phyloP scores from a whole-genome alignment of 345 rosid genomes.

The Populus euphratica region DNA sequence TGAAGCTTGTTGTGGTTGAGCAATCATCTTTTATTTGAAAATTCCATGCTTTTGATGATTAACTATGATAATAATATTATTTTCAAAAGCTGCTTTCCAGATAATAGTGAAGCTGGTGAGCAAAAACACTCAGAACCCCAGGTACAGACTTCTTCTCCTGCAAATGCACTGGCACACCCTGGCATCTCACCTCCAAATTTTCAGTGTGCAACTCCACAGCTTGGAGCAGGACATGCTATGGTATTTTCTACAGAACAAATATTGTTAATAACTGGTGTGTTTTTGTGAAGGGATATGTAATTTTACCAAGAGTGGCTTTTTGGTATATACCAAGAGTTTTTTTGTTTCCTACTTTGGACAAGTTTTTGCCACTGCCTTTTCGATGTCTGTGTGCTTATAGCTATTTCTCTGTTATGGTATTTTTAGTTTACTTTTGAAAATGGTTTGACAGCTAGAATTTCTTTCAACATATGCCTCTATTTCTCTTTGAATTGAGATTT shows the following conservation, averaged over 20 bases:
- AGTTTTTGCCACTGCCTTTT: not conserved
- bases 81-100: slow-evolving; percentile 34
- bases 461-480: not conserved
- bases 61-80: slow-evolving; percentile 3
- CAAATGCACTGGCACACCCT: slow-evolving; percentile 45
- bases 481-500: not conserved
- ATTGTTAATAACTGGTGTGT: not conserved
- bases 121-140: slow-evolving; percentile 50
- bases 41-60: not conserved
- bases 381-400: not conserved
- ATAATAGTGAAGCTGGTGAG: slow-evolving; percentile 60
- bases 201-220: slow-evolving; percentile 48
- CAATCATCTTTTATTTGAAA: not conserved
- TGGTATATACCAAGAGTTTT: not conserved
- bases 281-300: not conserved
- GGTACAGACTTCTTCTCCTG: slow-evolving; percentile 42
- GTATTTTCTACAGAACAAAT: slow-evolving; percentile 35
- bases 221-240: slow-evolving; percentile 54
- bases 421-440: not conserved
- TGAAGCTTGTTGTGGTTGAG: not conserved
- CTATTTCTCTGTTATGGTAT: not conserved
- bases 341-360: not conserved
- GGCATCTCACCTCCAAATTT: slow-evolving; percentile 43
- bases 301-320: not conserved
- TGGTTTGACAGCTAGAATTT: not conserved